Evolutionary conservation across 176 grass and related monocot species (phyloP).

Genomic region (Poa pratensis): DNA sequence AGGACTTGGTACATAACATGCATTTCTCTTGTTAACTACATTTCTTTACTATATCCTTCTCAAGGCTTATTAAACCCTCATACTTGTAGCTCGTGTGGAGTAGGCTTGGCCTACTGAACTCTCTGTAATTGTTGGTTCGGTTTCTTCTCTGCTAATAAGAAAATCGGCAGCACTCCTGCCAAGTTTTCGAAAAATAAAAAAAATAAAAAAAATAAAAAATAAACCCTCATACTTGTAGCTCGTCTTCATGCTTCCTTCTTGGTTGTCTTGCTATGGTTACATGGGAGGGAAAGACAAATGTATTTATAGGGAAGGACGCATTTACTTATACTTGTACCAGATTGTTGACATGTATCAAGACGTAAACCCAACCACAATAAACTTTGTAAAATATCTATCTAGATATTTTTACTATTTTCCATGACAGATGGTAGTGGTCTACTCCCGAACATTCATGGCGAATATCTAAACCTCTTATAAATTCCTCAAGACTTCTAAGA

Average conservation of each 20-base stretch:
- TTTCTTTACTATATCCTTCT: not conserved
- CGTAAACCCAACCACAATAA: no score
- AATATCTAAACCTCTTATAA: conserved; percentile 5
- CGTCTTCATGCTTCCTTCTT: not conserved
- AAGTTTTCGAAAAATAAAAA: no score
- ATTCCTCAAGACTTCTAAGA: not conserved
- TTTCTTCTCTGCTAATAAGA: no score
- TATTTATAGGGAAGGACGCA: not conserved
- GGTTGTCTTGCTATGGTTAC: not conserved
- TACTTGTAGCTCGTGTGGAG: not conserved
- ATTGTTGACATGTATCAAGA: not conserved
- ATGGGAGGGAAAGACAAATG: not conserved
- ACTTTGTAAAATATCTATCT: not conserved
- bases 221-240: not conserved
- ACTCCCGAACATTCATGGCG: not conserved
- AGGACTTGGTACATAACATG: no score
- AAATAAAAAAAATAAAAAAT: no score
- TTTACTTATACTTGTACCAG: not conserved
- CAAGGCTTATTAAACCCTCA: not conserved
- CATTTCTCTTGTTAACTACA: not conserved
- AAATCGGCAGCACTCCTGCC: no score
- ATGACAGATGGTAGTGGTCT: not conserved
- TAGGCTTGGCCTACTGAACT: no score
- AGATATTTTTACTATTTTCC: not conserved
- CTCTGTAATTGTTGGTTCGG: no score